Evolutionary conservation across 495 filamentous ascomycete species (phyloP).

Genomic region (Penicillium crystallinum): DNA sequence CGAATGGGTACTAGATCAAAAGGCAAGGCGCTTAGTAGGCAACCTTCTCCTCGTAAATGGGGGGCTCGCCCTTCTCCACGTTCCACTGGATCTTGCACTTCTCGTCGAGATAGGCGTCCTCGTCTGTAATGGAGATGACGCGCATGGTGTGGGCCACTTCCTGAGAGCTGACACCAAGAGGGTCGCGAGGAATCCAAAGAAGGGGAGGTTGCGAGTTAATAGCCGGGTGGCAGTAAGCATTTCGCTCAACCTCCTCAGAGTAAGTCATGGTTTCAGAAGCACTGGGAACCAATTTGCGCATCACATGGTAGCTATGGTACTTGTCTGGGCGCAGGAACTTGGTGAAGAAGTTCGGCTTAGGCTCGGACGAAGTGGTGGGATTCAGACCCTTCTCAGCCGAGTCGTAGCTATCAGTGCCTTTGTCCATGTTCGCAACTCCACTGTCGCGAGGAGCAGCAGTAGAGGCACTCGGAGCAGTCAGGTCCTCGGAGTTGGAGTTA

Average conservation of each 20-base stretch:
- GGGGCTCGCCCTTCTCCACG: conserved; percentile 62
- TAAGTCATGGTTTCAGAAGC: conserved; percentile 49
- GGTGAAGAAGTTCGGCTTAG: conserved; percentile 53
- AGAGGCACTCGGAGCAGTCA: conserved; percentile 16
- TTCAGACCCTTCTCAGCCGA: conserved; percentile 35
- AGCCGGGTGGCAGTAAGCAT: conserved; percentile 76
- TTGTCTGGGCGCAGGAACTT: conserved; percentile 77
- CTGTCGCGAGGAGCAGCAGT: conserved; percentile 6
- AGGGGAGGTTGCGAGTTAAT: conserved; percentile 60
- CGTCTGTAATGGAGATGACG: conserved; percentile 76
- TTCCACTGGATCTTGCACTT: conserved; percentile 78
- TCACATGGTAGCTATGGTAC: conserved; percentile 63
- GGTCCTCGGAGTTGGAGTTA: conserved; percentile 22
- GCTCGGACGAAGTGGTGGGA: conserved; percentile 17
- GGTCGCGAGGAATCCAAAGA: conserved; percentile 80
- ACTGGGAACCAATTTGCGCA: conserved; percentile 68
- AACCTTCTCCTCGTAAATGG: conserved; percentile 72
- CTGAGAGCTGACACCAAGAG: conserved; percentile 67
- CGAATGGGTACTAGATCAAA: not conserved
- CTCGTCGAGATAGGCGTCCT: conserved; percentile 74
- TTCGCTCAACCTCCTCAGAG: conserved; percentile 50
- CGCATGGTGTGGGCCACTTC: conserved; percentile 67
- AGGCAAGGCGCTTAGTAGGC: conserved; percentile 34
- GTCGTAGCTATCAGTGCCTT: conserved; percentile 29
- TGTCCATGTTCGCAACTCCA: conserved; percentile 24